These are phyloP conservation scores for Groenewaldozyma auringiensis DNA, from an alignment of 1,139 yeast genomes.

Conservation along the genomic window DNA sequence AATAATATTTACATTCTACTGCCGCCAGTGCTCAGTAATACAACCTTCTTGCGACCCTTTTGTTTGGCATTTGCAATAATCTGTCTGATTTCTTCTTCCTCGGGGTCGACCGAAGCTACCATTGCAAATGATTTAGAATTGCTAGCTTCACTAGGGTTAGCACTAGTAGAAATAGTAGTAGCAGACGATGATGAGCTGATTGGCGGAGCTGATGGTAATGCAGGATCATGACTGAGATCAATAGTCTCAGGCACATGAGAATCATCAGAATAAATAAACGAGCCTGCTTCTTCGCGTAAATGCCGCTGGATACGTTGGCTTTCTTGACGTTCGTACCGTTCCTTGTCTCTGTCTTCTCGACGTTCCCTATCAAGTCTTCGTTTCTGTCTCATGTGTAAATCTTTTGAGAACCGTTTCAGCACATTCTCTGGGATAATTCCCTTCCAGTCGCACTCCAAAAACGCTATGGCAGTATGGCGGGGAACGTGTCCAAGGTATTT, in stretches of 20 bases:
- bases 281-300: constrained; percentile 31
- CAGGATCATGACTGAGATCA: constrained; percentile 32
- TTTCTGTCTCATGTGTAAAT: constrained; percentile 53
- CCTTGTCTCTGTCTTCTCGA: constrained; percentile 59
- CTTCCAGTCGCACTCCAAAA: constrained; percentile 82
- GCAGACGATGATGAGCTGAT: not conserved
- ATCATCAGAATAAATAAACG: constrained; percentile 12
- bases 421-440: constrained; percentile 43
- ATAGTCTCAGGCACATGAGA: not conserved
- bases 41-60: constrained; percentile 37
- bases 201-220: constrained; percentile 1
- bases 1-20: constrained; percentile 9
- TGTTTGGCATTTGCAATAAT: constrained; percentile 23
- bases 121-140: constrained; percentile 11
- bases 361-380: constrained; percentile 46
- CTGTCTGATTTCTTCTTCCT: constrained; percentile 14
- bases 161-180: not conserved
- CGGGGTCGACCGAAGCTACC: constrained; percentile 15
- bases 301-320: constrained; percentile 25
- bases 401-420: constrained; percentile 49
- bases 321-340: constrained; percentile 52
- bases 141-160: too few relatives aligned
- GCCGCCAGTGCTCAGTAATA: constrained; percentile 18
- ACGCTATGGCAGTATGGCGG: constrained; percentile 72
- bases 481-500: constrained; percentile 82